A percentile compares a stretch with the other conserved stretches of the same genome.
Evolutionary conservation across 2,329 filamentous ascomycete species (phyloP).

Genomic region (Alternaria brassicae): DNA sequence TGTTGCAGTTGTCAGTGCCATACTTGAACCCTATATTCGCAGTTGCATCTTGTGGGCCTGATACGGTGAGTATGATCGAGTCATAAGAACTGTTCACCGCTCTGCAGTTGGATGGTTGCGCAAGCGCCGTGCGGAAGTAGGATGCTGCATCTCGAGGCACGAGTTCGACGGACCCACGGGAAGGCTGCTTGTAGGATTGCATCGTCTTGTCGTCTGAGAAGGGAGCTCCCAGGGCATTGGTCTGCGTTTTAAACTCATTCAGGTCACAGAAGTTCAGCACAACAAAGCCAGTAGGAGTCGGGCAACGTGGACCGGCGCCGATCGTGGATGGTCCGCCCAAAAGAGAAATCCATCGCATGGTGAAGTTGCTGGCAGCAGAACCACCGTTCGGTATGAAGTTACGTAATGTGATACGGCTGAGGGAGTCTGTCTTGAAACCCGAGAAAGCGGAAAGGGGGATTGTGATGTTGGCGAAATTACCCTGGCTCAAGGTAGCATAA

Average conservation of each 20-base stretch:
- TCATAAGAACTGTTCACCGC: constrained; percentile 12
- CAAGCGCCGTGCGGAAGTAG: constrained; percentile 7
- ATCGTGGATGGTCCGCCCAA: constrained; percentile 2
- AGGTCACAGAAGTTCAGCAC: constrained; percentile 14
- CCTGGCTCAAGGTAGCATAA: constrained; percentile 8
- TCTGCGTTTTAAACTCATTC: constrained; percentile 7
- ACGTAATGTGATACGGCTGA: constrained; percentile 12
- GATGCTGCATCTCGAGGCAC: constrained; percentile 9
- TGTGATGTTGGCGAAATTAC: constrained; percentile 13
- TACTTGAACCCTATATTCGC: constrained; percentile 13
- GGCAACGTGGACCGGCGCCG: constrained; percentile 1
- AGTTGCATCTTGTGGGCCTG: constrained; percentile 10
- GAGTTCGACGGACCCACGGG: constrained; percentile 6
- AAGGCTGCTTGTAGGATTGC: constrained; percentile 7
- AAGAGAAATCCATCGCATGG: constrained; percentile 10
- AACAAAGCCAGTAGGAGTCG: constrained; percentile 6
- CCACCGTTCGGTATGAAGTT: constrained; percentile 12
- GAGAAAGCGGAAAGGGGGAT: constrained; percentile 14
- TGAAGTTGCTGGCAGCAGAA: constrained; percentile 12
- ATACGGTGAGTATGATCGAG: constrained; percentile 5
- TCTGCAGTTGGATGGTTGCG: neutral
- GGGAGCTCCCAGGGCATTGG: constrained; percentile 9
- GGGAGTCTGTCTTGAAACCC: neutral
- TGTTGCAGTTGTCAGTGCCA: constrained; percentile 3
- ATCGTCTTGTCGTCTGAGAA: constrained; percentile 10